These are phyloP conservation scores for Meyerozyma sp. DNA, from an alignment of 1,139 yeast genomes.

Conservation along the genomic window DNA sequence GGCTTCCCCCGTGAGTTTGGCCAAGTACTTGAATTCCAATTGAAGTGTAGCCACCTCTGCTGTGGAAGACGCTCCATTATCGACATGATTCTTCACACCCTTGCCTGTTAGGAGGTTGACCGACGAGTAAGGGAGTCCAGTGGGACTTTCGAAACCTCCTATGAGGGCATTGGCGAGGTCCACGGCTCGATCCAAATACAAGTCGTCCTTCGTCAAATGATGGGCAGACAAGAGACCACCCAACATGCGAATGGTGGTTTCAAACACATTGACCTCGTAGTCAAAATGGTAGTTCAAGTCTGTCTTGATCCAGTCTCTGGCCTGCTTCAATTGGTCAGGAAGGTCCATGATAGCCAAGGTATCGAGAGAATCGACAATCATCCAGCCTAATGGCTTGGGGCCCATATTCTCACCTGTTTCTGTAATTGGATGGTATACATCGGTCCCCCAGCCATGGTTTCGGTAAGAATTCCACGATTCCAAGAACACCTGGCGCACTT, in stretches of 20 bases:
- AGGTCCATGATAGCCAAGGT: slow-evolving; percentile 81
- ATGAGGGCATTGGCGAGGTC: slow-evolving; percentile 63
- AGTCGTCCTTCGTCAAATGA: slow-evolving; percentile 62
- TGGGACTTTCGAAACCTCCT: slow-evolving; percentile 58
- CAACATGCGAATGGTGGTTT: slow-evolving; percentile 88
- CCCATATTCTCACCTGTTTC: slow-evolving; percentile 74
- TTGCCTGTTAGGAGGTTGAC: slow-evolving; percentile 64
- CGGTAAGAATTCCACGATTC: slow-evolving; percentile 80
- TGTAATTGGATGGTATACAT: slow-evolving; percentile 56
- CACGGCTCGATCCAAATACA: slow-evolving; percentile 73
- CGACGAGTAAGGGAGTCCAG: slow-evolving; percentile 75
- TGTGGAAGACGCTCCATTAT: slow-evolving; percentile 68
- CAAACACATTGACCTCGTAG: slow-evolving; percentile 77
- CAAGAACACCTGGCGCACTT: slow-evolving; percentile 60
- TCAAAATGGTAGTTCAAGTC: slow-evolving; percentile 49
- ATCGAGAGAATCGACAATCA: slow-evolving; percentile 85
- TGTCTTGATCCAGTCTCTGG: slow-evolving; percentile 70
- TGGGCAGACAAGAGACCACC: slow-evolving; percentile 88
- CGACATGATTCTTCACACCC: slow-evolving; percentile 60
- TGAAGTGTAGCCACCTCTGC: slow-evolving; percentile 90
- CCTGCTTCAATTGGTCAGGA: slow-evolving; percentile 56
- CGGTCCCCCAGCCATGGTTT: slow-evolving; percentile 79
- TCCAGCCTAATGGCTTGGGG: slow-evolving; percentile 86
- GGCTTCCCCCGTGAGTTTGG: slow-evolving; percentile 73
- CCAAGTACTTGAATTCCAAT: slow-evolving; percentile 79